These are phyloP conservation scores for Melastoma candidum DNA, from an alignment of 441 rosid species.

Conservation along the genomic window DNA sequence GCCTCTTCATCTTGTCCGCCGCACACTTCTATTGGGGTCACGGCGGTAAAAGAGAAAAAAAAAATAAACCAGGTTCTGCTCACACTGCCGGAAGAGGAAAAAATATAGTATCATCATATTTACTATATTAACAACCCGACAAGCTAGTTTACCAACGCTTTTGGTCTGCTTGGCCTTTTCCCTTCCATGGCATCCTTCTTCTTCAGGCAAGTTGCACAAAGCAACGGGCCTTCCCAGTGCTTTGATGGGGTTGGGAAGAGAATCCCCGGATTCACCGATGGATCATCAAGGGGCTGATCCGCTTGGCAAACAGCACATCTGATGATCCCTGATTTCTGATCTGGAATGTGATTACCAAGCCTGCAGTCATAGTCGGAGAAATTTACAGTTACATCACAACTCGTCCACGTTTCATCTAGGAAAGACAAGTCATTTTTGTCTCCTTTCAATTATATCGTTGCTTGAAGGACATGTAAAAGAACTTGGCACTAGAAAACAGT, in stretches of 20 bases:
- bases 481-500: no score
- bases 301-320: conserved; percentile 94
- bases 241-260: conserved; percentile 62
- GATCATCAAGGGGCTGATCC: conserved; percentile 64
- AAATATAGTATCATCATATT: conserved; percentile 21
- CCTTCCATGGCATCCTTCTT: conserved; percentile 99
- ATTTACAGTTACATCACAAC: not conserved
- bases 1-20: conserved; percentile 37
- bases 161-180: conserved; percentile 53
- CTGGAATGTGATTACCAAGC: conserved; percentile 62
- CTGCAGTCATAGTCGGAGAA: conserved; percentile 31
- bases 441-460: no score
- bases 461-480: no score
- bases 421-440: no score
- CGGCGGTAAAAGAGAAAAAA: conserved; percentile 14
- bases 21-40: conserved; percentile 27
- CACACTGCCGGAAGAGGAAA: conserved; percentile 40
- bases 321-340: conserved; percentile 47
- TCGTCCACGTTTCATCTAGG: not conserved
- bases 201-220: conserved; percentile 63
- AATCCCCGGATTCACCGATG: conserved; percentile 41
- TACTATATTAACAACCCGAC: conserved; percentile 30
- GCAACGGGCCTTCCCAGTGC: conserved; percentile 92
- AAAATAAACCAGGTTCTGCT: conserved; percentile 24
- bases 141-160: conserved; percentile 29